Evolutionary conservation across 495 filamentous ascomycete genomes (phyloP), one percentile per base, ranked within the genome.

Genomic region (Chaetomium fimeti): DNA sequence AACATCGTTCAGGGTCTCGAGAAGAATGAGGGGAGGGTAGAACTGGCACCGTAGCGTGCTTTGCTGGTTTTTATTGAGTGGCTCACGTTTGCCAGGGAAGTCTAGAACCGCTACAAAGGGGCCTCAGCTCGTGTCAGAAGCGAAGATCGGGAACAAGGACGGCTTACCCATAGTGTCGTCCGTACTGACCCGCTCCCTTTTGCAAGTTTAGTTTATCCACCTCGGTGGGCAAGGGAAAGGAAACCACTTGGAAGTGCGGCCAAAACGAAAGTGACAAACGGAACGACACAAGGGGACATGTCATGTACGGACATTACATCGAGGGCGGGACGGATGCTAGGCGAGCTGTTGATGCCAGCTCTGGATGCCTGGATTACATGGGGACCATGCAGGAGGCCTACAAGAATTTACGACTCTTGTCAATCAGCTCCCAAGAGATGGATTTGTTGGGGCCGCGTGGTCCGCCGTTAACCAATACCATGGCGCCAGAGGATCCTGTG

Each of bases 1-100:
- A n/a, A 67, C 40, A 2, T 60, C 32, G 40, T 59, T 67, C 29
- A 67, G 65, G 52, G 25, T 47, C 27, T 36, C 56, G 18, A 67
- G 55, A 5, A 67, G 60, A 20, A 67, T 11, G 8, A 53, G 60
- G 2, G 65, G 29, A 4, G 65, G 65, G 25, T 32, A 55, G 55
- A 67, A 60, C 5, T 2, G 1, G 24, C 28, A 56, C 15, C 65
- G 60, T 22, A 63, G n/a, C 38, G 27, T 56, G 24, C n/a, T 28
- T 24, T 60, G 45, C 12, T 60, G 60, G 6, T 22, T 16, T 27
- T 36, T 42, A 32, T 63, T 38, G 13, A 67, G 61, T 0, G 12
- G 20, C 29, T 53, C 32, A n/a, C 4, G 20, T 2, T 58, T 32
- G 29, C 59, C 59, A 15, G 60, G 59, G 8, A 58, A 24, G 16